Percentiles rank a stretch among this genome's conserved stretches.
phyloP scores from a whole-genome alignment of 495 filamentous ascomycete genomes.

The Mytilinidion resinicola region DNA sequence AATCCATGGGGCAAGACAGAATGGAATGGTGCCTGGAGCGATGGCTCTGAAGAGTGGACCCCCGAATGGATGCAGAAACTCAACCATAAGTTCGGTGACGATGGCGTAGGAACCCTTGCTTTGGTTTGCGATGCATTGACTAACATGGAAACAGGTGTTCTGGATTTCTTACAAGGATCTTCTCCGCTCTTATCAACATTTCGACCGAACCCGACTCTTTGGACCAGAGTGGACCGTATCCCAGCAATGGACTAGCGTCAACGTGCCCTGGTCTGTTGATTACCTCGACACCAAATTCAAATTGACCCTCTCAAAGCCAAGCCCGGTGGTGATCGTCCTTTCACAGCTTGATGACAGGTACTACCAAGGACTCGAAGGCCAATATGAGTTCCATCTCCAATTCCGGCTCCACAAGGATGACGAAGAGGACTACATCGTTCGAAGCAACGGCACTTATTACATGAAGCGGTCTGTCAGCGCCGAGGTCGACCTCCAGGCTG shows the following conservation, averaged over 20 bases:
- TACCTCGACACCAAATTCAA: conserved; percentile 80
- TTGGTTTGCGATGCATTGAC: neutral
- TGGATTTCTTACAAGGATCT: conserved; percentile 77
- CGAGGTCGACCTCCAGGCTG: conserved; percentile 75
- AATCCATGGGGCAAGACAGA: conserved; percentile 88
- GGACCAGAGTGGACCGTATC: conserved; percentile 75
- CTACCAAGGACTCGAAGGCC: conserved; percentile 74
- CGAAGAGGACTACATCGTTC: conserved; percentile 78
- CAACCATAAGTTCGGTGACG: conserved; percentile 79
- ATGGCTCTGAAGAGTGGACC: conserved; percentile 90
- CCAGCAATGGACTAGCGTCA: conserved; percentile 76
- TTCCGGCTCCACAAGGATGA: conserved; percentile 79
- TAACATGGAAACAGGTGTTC: conserved; percentile 43
- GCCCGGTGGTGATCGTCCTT: conserved; percentile 72
- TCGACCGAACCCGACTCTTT: conserved; percentile 86
- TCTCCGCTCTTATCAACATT: conserved; percentile 71
- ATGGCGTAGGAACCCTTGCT: conserved; percentile 46
- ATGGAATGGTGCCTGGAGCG: conserved; percentile 51
- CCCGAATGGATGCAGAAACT: conserved; percentile 77
- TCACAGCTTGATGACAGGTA: conserved; percentile 83
- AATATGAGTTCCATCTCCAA: conserved; percentile 69
- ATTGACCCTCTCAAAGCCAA: conserved; percentile 57
- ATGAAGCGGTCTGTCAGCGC: conserved; percentile 75
- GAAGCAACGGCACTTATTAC: conserved; percentile 61
- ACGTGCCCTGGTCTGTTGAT: conserved; percentile 78